These are phyloP conservation scores for Syzygium jambos DNA, from an alignment of 345 rosid genomes.

Conservation along the genomic window DNA sequence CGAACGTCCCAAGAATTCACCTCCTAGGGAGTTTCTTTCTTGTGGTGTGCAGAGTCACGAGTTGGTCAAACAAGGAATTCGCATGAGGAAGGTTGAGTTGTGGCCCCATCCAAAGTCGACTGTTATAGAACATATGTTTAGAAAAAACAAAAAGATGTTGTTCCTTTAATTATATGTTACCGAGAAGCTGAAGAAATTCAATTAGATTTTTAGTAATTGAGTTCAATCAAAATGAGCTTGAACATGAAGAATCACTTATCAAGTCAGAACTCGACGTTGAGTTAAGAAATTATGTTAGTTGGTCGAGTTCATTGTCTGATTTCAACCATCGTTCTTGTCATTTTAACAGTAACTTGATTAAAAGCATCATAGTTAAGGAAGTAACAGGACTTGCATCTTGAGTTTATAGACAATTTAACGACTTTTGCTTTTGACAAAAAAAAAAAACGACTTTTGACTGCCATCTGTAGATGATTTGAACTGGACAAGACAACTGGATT, in stretches of 20 bases:
- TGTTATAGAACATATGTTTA: not conserved
- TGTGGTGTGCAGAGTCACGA: not conserved
- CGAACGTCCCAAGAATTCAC: not conserved
- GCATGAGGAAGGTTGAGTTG: not conserved
- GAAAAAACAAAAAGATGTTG: not conserved
- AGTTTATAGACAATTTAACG: not conserved
- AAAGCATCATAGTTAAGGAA: not conserved
- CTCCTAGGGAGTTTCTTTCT: not conserved
- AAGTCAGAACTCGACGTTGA: not conserved
- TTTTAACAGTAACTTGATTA: not conserved
- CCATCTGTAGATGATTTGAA: not conserved
- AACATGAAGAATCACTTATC: not conserved
- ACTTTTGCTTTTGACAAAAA: not conserved
- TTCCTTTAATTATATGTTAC: not conserved
- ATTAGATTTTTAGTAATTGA: not conserved
- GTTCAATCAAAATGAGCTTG: not conserved
- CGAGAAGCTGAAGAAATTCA: not conserved
- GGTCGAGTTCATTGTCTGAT: not conserved
- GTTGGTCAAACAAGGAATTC: not conserved
- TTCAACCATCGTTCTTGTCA: not conserved
- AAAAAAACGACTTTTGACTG: not conserved
- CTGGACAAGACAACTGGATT: not conserved
- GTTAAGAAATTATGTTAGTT: not conserved
- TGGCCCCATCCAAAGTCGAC: not conserved
- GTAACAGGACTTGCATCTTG: not conserved